These are phyloP conservation scores for Baorangia bicolor DNA, from an alignment of 768 basidiomycete species.

Conservation along the genomic window DNA sequence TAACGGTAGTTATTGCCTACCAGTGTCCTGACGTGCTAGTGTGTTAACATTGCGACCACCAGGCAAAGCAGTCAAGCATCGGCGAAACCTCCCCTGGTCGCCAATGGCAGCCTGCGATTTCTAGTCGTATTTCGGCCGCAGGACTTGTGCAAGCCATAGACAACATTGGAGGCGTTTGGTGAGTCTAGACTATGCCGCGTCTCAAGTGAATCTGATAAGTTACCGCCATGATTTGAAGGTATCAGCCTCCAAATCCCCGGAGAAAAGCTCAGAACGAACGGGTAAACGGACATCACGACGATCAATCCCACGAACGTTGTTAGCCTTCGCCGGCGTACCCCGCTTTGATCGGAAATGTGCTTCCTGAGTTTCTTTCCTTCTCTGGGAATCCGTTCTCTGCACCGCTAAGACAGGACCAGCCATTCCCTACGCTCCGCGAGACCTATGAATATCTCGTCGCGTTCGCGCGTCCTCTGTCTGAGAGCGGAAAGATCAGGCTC, in stretches of 20 bases:
- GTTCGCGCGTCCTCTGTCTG: too few species aligned
- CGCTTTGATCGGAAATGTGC: slow-evolving; percentile 48
- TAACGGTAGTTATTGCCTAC: too few species aligned
- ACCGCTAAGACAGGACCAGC: slow-evolving; percentile 22
- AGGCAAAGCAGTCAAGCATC: too few species aligned
- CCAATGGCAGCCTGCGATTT: too few species aligned
- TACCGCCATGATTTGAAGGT: slow-evolving; percentile 6
- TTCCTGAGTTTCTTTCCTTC: slow-evolving; percentile 40
- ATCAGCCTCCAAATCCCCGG: slow-evolving; percentile 1
- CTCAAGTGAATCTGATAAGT: not conserved
- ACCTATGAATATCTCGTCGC: slow-evolving; percentile 29
- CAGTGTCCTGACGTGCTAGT: too few species aligned
- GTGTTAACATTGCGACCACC: too few species aligned
- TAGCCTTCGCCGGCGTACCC: slow-evolving; percentile 52
- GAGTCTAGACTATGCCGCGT: slow-evolving; percentile 3
- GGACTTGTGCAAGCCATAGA: too few species aligned
- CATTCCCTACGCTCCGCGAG: slow-evolving; percentile 30
- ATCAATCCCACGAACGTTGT: slow-evolving; percentile 1
- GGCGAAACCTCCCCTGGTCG: too few species aligned
- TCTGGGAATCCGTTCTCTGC: slow-evolving; percentile 31
- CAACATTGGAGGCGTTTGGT: slow-evolving; percentile 53
- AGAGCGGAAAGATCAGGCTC: too few species aligned
- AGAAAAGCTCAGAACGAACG: not conserved
- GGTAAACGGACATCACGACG: not conserved
- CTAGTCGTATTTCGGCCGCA: too few species aligned